phyloP scores from a whole-genome alignment of 129 eudicot species.

The Pittosporum tobira region DNA sequence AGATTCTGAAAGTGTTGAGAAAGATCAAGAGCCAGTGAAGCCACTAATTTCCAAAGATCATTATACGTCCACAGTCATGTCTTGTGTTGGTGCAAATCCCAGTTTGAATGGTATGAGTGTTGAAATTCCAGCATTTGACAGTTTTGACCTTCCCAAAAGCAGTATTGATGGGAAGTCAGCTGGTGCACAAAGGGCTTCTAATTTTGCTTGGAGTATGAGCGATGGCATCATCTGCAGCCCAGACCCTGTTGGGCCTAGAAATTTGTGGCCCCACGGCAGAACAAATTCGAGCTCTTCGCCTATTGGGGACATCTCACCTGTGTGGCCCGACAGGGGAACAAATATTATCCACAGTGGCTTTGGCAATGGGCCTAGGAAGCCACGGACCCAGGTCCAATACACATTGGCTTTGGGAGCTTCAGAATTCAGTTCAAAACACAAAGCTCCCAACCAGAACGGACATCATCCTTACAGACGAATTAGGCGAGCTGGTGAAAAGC shows the following conservation, averaged over 20 bases:
- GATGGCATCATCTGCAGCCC: constrained; percentile 41
- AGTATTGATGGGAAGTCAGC: constrained; percentile 21
- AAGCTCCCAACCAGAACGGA: constrained; percentile 29
- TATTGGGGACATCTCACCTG: constrained; percentile 28
- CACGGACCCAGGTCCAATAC: constrained; percentile 80
- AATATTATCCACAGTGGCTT: constrained; percentile 40
- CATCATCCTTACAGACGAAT: constrained; percentile 54
- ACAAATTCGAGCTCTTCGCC: constrained; percentile 28
- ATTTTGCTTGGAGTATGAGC: constrained; percentile 25
- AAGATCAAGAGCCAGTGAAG: constrained; percentile 3
- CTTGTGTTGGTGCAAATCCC: constrained; percentile 17
- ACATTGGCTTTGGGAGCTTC: constrained; percentile 46
- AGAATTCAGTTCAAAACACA: constrained; percentile 35
- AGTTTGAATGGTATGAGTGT: constrained; percentile 38
- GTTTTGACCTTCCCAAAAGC: constrained; percentile 29
- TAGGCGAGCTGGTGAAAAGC: constrained; percentile 63
- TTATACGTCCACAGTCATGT: constrained; percentile 1
- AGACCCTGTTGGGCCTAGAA: constrained; percentile 31
- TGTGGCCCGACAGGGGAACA: constrained; percentile 42
- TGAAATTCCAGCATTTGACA: constrained; percentile 46
- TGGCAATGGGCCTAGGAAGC: constrained; percentile 66
- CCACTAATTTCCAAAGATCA: constrained; percentile 12
- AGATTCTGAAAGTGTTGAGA: constrained; percentile 13
- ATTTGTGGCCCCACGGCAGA: constrained; percentile 27
- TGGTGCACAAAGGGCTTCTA: constrained; percentile 23